phyloP scores from a whole-genome alignment of 768 basidiomycete genomes.

The Hysterangium stoloniferum region DNA sequence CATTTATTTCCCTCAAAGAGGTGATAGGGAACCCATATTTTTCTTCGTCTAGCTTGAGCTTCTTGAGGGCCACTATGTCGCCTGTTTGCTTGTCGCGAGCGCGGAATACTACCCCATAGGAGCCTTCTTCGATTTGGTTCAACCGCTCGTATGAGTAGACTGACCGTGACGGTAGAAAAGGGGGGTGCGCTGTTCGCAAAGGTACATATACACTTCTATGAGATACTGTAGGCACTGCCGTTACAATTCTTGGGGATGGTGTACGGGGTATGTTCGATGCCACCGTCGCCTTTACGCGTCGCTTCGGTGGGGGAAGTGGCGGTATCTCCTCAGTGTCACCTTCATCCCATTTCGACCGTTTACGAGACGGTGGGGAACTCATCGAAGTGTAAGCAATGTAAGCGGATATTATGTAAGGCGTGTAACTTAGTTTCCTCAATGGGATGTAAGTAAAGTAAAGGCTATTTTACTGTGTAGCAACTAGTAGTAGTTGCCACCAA shows the following conservation, averaged over 20 bases:
- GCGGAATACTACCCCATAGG: slow-evolving; percentile 96
- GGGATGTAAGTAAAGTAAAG: too few relatives aligned
- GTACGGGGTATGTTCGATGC: not conserved
- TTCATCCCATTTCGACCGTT: slow-evolving; percentile 69
- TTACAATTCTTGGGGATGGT: not conserved
- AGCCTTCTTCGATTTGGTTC: slow-evolving; percentile 98
- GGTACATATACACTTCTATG: slow-evolving; percentile 60
- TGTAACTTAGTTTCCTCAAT: too few relatives aligned
- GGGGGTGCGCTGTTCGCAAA: slow-evolving; percentile 66
- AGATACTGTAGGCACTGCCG: not conserved
- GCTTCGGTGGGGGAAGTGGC: slow-evolving; percentile 41
- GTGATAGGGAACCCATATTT: slow-evolving; percentile 99
- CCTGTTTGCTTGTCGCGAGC: slow-evolving; percentile 91
- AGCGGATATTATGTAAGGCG: too few relatives aligned
- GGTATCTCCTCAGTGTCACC: slow-evolving; percentile 35
- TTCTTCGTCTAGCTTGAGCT: slow-evolving; percentile 96
- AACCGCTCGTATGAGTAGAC: slow-evolving; percentile 91
- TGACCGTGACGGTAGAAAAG: slow-evolving; percentile 79
- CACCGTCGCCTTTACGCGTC: slow-evolving; percentile 42
- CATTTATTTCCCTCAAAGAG: slow-evolving; percentile 87
- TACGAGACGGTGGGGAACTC: slow-evolving; percentile 57
- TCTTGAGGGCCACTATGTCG: slow-evolving; percentile 95
- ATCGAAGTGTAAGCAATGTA: too few relatives aligned
- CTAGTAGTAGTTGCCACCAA: too few relatives aligned
- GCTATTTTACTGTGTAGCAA: too few relatives aligned